Base-by-base conservation (phyloP, 2,329 filamentous ascomycete species). In the Thelonectria discophora region DNA sequence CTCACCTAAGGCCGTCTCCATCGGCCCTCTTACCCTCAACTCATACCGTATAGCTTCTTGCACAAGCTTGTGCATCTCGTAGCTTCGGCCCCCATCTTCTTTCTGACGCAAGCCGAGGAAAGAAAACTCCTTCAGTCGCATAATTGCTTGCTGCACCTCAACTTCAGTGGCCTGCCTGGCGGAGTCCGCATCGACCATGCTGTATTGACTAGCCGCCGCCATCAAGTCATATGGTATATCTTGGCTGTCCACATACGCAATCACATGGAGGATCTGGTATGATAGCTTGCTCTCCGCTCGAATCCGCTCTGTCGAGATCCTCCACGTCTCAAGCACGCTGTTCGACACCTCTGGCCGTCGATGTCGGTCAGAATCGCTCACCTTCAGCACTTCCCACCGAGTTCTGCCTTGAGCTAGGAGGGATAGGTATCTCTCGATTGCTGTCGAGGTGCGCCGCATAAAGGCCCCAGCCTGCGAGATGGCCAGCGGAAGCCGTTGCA, bases 251-350 rank as follows among this genome's bases (percentile, higher is more conserved):
- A 77, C 17, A 51, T 73, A 77, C 0, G 74, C 69, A 6, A 78
- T 57, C 0, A 70, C 64, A 11, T 73, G 64, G 0, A 79, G 66
- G 17, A 78, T 74, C n/a, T 45, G 55, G 27, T 74, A 73, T 47
- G 71, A 69, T 32, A 66, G 59, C 34, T 70, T 20, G 59, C 66
- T 75, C 39, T 75, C 73, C 45, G 66, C 51, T 15, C 50, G 61
- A 15, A 79, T 67, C 15, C 62, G 70, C 17, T 72, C 65, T 46
- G 78, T 73, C 2, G 75, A 77, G 39, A 76, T 73, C 4, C 48
- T 54, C 75, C 72, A 78, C 2, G 74, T 78, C 43, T 72, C 53
- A 45, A 78, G 62, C 2, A 78, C 59, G 47, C 73, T 77, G 53
- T 77, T 79, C 0, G 72, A 65, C 11, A 73, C 67, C 2, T 67